Base-by-base conservation (phyloP, 495 filamentous ascomycete species). In the Aspergillus baeticus region DNA sequence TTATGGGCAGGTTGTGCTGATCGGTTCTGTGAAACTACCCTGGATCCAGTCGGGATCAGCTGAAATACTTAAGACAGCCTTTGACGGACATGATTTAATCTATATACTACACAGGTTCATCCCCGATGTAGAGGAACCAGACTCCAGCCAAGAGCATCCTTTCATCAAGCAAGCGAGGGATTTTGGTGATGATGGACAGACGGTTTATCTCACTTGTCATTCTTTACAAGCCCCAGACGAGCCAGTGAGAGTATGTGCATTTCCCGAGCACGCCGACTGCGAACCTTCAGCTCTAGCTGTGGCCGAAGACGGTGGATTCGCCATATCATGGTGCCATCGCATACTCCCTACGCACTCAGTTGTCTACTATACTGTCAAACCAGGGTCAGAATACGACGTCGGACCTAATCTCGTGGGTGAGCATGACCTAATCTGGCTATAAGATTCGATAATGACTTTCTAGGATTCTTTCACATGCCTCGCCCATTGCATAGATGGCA, bases 261-360 rank as follows among this genome's bases (percentile, higher is more conserved):
- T 78, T 14, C 67, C 64, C 3, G 68, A 71, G 5, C 57, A 69
- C 21, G 38, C 29, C 1, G 63, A 65, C 3, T 71, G 67, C 36
- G 64, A 71, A 21, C 72, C 74, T 10, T 44, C 69, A 23, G 68
- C 69, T 42, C 45, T 77, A 38, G 65, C 70, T 5, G 61, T 54
- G 52, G 64, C 57, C 3, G n/a, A 61, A 29, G 33, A 44, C 17
- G 55, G 59, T 13, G 58, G 47, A 6, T 77, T 77, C 65, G 75
- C 69, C 0, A 75, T 78, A 20, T 76, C 70, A 11, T 78, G 75
- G 75, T 67, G 69, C 36, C 60, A 77, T 56, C 43, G 52, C 7
- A 59, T 66, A 14, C 31, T 48, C n/a, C 17, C 46, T 15, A 61
- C 64, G 11, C 44, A 66, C 53, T 58, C 67, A 26, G 72, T 77